A percentile compares a stretch with the other conserved stretches of the same genome.
phyloP scores from a whole-genome alignment of 2,329 filamentous ascomycete species.

The Fusarium pilosicola region DNA sequence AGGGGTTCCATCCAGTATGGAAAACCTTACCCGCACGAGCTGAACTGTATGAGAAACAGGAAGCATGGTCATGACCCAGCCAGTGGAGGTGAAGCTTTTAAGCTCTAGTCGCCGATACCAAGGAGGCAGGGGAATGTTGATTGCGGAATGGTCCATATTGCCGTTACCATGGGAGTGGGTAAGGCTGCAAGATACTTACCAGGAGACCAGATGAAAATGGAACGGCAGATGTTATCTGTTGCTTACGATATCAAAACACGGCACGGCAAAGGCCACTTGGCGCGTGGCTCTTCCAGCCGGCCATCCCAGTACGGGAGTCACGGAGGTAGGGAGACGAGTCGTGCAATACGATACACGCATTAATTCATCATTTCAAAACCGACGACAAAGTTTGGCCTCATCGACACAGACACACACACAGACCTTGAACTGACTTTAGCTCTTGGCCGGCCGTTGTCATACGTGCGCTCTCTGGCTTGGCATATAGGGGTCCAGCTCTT shows the following conservation, averaged over 20 bases:
- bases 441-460: neutral
- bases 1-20: neutral
- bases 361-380: neutral
- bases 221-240: slow-evolving; percentile 6
- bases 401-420: neutral
- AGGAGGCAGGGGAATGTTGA: neutral
- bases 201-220: slow-evolving; percentile 9
- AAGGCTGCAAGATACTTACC: slow-evolving; percentile 3
- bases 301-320: neutral
- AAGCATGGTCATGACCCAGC: neutral
- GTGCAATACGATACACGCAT: neutral
- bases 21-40: neutral
- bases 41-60: neutral
- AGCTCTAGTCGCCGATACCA: neutral
- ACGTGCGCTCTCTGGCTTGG: slow-evolving; percentile 9
- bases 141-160: slow-evolving; percentile 4
- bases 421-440: slow-evolving; percentile 2
- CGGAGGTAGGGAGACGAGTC: neutral
- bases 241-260: neutral
- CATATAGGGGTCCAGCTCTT: neutral
- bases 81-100: neutral
- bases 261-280: neutral
- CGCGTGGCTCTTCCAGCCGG: neutral
- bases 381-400: neutral
- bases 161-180: slow-evolving; percentile 9